Evolutionary conservation across 2,329 filamentous ascomycete genomes (phyloP), one percentile per base, ranked within the genome.

Genomic region (Elsinoe ampelina): DNA sequence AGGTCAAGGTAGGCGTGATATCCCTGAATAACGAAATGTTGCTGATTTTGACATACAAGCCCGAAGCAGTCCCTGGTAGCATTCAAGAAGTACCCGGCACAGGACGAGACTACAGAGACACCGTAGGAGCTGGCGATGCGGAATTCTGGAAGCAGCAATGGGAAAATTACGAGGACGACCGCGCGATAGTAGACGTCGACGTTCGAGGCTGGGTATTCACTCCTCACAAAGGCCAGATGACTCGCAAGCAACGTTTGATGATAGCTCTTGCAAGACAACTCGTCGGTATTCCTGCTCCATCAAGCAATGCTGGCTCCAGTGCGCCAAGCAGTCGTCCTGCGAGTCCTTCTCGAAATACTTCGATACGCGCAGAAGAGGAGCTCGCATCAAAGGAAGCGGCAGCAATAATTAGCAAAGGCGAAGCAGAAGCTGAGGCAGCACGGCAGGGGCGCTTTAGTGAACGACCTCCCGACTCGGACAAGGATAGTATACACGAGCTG

Each of bases 171-270:
- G 87, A 95, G 68, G 85, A 92, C 59, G 84, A 90, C 65, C 87
- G 86, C 68, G 89, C 91, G 0, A 77, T 96, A 3, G 87, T 96
- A 1, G 92, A 97, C 67, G 89, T 97, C 5, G 92, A 98, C 68
- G 89, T 98, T 20, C 81, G 92, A 63, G 93, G 93, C 12, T 98
- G 95, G 93, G 81, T 97, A 54, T 98, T 95, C 70, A 83, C 84
- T 38, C 92, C 92, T 15, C 88, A 92, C 65, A 80, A 79, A 62
- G 90, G 89, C 0, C 90, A 89, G 3, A 84, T 96, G 80, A 92
- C 82, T 22, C 81, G 91, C 63, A 89, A 89, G 65, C 95, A 96
- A 65, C 81, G 93, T 36, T 77, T 97, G 59, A 77, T 96, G 64
- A 83, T 98, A 55, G 89, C 91, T 0, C 77, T 97, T 20, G 92